Percentiles rank a stretch among this genome's conserved stretches.
These are phyloP conservation scores for Cladosporium sp. DNA, from an alignment of 2,329 filamentous ascomycete genomes.

Conservation along the genomic window DNA sequence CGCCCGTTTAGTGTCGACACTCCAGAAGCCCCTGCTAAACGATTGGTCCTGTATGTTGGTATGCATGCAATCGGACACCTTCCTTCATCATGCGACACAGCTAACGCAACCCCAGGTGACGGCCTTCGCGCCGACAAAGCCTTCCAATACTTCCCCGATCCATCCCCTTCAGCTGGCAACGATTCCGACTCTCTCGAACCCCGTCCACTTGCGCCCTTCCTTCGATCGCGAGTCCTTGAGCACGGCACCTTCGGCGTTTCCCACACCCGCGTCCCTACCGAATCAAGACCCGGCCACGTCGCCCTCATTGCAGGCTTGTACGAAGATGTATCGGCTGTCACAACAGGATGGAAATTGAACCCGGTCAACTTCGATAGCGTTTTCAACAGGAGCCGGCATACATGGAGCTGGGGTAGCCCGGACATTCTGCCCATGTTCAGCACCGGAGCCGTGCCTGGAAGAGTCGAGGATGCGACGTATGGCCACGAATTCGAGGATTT, in stretches of 20 bases:
- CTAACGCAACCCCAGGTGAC: slow-evolving; percentile 58
- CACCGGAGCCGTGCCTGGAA: slow-evolving; percentile 81
- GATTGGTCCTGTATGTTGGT: slow-evolving; percentile 93
- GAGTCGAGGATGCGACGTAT: slow-evolving; percentile 86
- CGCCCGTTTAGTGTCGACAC: slow-evolving; percentile 71
- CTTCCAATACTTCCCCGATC: slow-evolving; percentile 89
- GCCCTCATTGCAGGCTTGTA: slow-evolving; percentile 95
- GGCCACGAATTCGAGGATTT: slow-evolving; percentile 86
- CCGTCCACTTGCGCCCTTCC: slow-evolving; percentile 82
- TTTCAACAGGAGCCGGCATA: slow-evolving; percentile 94
- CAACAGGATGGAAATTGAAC: slow-evolving; percentile 97
- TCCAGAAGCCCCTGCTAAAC: slow-evolving; percentile 74
- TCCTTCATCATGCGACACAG: background rate
- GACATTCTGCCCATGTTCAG: slow-evolving; percentile 98
- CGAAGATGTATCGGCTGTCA: slow-evolving; percentile 96
- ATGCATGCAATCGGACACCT: slow-evolving; percentile 14
- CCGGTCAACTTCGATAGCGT: slow-evolving; percentile 98
- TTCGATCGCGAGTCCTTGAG: slow-evolving; percentile 83
- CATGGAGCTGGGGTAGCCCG: slow-evolving; percentile 98
- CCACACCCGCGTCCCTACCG: slow-evolving; percentile 93
- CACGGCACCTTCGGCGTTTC: slow-evolving; percentile 96
- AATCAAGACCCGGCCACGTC: slow-evolving; percentile 94
- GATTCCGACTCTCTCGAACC: slow-evolving; percentile 62
- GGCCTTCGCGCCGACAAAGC: slow-evolving; percentile 96
- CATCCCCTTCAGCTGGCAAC: slow-evolving; percentile 63